Evolutionary conservation across 2,329 filamentous ascomycete species (phyloP).

Genomic region (Macrophomina phaseolina): DNA sequence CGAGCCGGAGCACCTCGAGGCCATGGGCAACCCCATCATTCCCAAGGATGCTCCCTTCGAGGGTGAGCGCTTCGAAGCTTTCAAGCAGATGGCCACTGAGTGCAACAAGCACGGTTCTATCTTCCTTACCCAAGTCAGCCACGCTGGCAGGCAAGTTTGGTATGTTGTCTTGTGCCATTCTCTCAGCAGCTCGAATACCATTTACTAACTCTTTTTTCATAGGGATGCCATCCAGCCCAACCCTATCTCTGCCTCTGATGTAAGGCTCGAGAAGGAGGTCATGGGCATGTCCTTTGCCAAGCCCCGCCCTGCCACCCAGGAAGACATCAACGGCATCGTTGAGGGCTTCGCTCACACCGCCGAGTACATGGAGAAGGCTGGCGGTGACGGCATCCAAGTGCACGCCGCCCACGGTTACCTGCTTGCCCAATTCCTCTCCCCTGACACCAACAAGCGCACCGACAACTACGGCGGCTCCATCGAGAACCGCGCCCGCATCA

Average conservation of each 20-base stretch:
- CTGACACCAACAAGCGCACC: conserved; percentile 42
- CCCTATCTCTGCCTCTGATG: conserved; percentile 55
- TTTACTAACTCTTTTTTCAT: not conserved
- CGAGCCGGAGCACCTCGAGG: conserved; percentile 57
- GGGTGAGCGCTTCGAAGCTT: conserved; percentile 65
- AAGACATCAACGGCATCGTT: conserved; percentile 61
- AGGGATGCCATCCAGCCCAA: conserved; percentile 48
- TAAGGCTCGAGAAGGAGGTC: conserved; percentile 42
- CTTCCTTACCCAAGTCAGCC: conserved; percentile 65
- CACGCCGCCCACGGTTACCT: conserved; percentile 48
- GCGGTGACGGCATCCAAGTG: conserved; percentile 56
- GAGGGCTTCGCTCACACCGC: conserved; percentile 66
- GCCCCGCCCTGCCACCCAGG: conserved; percentile 56
- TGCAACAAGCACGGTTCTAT: conserved; percentile 64
- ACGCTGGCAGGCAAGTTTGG: conserved; percentile 65
- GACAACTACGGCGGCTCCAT: conserved; percentile 46
- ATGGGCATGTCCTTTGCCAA: conserved; percentile 57
- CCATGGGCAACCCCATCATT: conserved; percentile 64
- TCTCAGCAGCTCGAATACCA: not conserved
- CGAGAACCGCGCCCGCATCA: conserved; percentile 43
- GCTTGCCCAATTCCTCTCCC: conserved; percentile 46
- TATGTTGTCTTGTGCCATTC: not conserved
- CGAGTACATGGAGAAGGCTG: conserved; percentile 64
- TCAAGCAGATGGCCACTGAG: conserved; percentile 60
- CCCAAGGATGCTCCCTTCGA: conserved; percentile 57